phyloP scores from a whole-genome alignment of 805 yeast genomes.

The Sugiyamaella marilandica region DNA sequence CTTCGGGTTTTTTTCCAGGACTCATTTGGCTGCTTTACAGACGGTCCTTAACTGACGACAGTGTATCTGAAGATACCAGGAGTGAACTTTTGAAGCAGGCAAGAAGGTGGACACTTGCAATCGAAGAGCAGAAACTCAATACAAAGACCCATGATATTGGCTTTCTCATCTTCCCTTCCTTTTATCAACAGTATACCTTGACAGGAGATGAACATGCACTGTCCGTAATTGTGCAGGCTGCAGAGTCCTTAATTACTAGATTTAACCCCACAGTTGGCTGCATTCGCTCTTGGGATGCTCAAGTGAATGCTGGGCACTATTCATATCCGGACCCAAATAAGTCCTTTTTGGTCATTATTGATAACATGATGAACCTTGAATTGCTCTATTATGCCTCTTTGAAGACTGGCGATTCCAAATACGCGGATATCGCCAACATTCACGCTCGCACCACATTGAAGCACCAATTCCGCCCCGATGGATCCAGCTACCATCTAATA shows the following conservation, averaged over 20 bases:
- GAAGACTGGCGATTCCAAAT: slow-evolving; percentile 26
- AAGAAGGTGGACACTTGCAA: slow-evolving; percentile 11
- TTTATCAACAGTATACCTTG: slow-evolving; percentile 26
- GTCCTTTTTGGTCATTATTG: slow-evolving; percentile 29
- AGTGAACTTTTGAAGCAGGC: slow-evolving; percentile 8
- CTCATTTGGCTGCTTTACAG: slow-evolving; percentile 15
- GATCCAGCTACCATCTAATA: slow-evolving; percentile 29
- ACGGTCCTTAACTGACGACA: slow-evolving; percentile 8
- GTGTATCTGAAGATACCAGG: neutral
- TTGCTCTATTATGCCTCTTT: slow-evolving; percentile 29
- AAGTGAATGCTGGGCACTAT: slow-evolving; percentile 17
- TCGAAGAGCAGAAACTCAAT: slow-evolving; percentile 17
- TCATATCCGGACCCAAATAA: slow-evolving; percentile 14
- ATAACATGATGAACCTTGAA: slow-evolving; percentile 21
- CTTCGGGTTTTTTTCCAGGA: slow-evolving; percentile 23
- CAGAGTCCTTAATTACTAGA: slow-evolving; percentile 29
- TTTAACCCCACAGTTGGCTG: slow-evolving; percentile 2
- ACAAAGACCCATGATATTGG: slow-evolving; percentile 33
- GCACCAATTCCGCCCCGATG: slow-evolving; percentile 26
- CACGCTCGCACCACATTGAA: slow-evolving; percentile 31
- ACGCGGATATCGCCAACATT: slow-evolving; percentile 28
- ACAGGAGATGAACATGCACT: slow-evolving; percentile 20
- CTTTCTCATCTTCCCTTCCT: slow-evolving; percentile 29
- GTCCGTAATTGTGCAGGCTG: slow-evolving; percentile 27
- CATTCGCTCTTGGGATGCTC: slow-evolving; percentile 31